A percentile compares a stretch with the other conserved stretches of the same genome.
Conservation (phyloP, 768 basidiomycete genomes). For the Auricularia sp. region DNA sequence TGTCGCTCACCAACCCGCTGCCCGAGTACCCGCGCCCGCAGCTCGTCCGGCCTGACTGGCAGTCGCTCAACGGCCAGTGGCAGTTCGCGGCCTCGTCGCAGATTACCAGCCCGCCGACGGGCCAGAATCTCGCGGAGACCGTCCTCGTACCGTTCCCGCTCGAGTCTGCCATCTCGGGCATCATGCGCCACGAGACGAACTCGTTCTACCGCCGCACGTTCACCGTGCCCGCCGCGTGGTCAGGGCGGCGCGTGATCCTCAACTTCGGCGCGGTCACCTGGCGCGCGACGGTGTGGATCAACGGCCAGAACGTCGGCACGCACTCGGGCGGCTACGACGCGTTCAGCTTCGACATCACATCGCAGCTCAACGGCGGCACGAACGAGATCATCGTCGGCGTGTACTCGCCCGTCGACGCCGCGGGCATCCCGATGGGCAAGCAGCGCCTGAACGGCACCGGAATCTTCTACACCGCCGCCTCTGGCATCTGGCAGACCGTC, state of each 20-base stretch:
- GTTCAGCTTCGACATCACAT: background rate
- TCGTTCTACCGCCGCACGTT: background rate
- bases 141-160: constrained; percentile 2
- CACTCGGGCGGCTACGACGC: background rate
- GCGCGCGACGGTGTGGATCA: too few species aligned
- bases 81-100: background rate
- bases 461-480: background rate
- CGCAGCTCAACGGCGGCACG: background rate
- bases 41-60: background rate
- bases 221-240: too few species aligned
- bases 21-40: background rate
- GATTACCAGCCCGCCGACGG: background rate
- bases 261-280: too few species aligned
- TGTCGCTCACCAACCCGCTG: background rate
- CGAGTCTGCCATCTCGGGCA: constrained; percentile 1
- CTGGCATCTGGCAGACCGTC: background rate
- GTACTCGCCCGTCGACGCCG: background rate
- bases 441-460: background rate
- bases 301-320: background rate
- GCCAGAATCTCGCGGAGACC: background rate
- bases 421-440: background rate
- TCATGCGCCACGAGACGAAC: background rate
- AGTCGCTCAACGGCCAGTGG: background rate
- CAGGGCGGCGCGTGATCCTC: too few species aligned
- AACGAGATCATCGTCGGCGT: constrained; percentile 1